These are phyloP conservation scores for Suillus cothurnatus DNA, from an alignment of 768 basidiomycete genomes.

Conservation along the genomic window DNA sequence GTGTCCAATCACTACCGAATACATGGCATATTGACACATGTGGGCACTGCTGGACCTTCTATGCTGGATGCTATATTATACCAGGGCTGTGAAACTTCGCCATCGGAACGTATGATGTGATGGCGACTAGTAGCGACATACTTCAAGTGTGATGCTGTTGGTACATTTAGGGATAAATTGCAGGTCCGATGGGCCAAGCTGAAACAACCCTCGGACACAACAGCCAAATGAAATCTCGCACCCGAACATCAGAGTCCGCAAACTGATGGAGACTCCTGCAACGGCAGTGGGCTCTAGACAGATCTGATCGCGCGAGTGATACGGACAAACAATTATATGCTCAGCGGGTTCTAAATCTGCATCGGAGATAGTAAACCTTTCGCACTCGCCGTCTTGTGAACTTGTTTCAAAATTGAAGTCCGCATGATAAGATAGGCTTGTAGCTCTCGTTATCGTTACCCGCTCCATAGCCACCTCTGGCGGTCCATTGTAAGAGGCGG, in stretches of 20 bases:
- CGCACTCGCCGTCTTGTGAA: neutral
- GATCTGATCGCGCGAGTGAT: neutral
- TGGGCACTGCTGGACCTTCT: neutral
- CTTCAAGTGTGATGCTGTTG: neutral
- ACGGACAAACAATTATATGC: neutral
- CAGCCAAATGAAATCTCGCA: neutral
- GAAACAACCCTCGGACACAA: neutral
- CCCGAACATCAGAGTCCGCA: neutral
- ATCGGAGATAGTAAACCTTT: neutral
- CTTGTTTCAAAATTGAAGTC: neutral
- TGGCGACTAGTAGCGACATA: neutral
- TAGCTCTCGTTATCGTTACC: neutral
- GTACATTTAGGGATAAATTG: neutral
- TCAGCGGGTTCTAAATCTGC: neutral
- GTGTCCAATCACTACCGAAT: neutral
- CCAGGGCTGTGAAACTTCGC: neutral
- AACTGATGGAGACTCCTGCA: neutral
- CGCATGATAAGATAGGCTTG: neutral
- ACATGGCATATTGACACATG: neutral
- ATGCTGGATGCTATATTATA: neutral
- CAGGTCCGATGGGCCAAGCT: neutral
- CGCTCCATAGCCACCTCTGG: neutral
- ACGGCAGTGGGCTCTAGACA: neutral
- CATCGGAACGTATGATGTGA: conserved; percentile 1
- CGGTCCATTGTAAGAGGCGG: neutral